Evolutionary conservation across 768 basidiomycete genomes (phyloP).

Genomic region (Melanogaster broomeanus): DNA sequence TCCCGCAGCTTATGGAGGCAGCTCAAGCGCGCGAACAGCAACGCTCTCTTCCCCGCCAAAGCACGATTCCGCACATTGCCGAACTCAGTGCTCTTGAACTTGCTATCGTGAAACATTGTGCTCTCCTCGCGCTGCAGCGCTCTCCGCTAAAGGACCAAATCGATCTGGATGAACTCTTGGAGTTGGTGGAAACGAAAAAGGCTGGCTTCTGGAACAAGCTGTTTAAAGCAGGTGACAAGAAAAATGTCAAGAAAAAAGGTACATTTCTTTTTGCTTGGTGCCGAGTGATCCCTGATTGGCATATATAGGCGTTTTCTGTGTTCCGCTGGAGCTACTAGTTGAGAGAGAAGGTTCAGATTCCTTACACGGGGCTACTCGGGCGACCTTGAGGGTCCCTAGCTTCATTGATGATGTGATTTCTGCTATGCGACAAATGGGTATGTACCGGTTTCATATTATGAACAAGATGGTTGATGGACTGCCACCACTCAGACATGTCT

Average conservation of each 20-base stretch:
- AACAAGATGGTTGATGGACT: constrained; percentile 1
- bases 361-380: constrained; percentile 83
- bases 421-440: constrained; percentile 99
- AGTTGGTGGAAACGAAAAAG: constrained; percentile 91
- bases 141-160: constrained; percentile 80
- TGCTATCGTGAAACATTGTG: constrained; percentile 89
- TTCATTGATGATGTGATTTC: constrained; percentile 98
- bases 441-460: constrained; percentile 24
- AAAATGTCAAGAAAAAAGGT: constrained; percentile 89
- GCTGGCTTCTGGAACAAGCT: constrained; percentile 94
- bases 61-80: constrained; percentile 79
- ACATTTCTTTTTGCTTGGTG: constrained; percentile 18
- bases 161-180: constrained; percentile 91
- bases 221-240: constrained; percentile 90
- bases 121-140: constrained; percentile 76
- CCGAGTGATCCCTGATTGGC: constrained; percentile 9
- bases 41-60: constrained; percentile 77
- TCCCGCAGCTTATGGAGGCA: constrained; percentile 89
- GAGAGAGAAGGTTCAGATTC: constrained; percentile 97
- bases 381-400: constrained; percentile 86
- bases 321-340: constrained; percentile 90
- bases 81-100: constrained; percentile 84
- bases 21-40: constrained; percentile 89
- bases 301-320: constrained; percentile 81
- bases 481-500: constrained; percentile 79